A percentile compares a stretch with the other conserved stretches of the same genome.
Evolutionary conservation across 257 asterid species (phyloP).

Genomic region (Coffea canephora): DNA sequence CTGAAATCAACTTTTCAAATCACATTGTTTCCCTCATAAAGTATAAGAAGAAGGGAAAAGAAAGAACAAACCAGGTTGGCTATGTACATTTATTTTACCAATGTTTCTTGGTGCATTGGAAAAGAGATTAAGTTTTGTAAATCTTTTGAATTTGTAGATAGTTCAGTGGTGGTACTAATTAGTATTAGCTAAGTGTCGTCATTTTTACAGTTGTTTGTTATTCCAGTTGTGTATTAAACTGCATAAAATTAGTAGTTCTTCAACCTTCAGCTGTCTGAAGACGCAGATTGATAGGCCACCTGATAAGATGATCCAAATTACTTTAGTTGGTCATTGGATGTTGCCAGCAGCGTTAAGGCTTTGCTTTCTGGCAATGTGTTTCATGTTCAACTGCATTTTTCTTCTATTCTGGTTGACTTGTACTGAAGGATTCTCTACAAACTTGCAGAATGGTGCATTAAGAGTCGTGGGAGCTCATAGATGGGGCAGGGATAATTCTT

Average conservation of each 20-base stretch:
- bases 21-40: too few species aligned
- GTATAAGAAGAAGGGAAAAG: too few species aligned
- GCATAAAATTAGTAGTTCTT: background rate
- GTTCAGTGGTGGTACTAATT: background rate
- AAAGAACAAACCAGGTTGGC: background rate
- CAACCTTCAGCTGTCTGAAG: background rate
- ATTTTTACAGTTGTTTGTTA: background rate
- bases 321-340: background rate
- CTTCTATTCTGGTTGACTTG: background rate
- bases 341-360: background rate
- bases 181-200: background rate
- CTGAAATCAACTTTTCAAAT: background rate
- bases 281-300: background rate
- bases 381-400: background rate
- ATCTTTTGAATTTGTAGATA: background rate
- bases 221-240: background rate
- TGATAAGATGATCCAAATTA: background rate
- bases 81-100: background rate
- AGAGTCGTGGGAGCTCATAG: slow-evolving; percentile 25
- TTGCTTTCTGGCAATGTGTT: background rate
- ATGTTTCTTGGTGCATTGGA: background rate
- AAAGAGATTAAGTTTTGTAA: background rate
- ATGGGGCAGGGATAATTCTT: slow-evolving; percentile 22
- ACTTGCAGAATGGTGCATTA: slow-evolving; percentile 26
- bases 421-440: background rate